These are phyloP conservation scores for Massarina eburnea DNA, from an alignment of 2,329 filamentous ascomycete species.

Conservation along the genomic window DNA sequence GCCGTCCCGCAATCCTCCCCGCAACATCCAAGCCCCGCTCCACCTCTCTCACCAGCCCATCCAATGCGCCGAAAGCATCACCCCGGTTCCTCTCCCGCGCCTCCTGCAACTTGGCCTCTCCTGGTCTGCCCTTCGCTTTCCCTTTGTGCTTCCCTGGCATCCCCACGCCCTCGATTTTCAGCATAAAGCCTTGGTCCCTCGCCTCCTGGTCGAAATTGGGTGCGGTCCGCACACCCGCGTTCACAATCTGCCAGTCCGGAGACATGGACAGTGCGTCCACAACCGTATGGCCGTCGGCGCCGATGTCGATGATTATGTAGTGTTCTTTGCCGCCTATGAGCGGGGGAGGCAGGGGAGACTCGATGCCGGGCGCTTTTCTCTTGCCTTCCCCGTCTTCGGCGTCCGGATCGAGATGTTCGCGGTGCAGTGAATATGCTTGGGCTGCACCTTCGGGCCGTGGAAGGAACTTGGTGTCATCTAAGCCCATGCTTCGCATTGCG, in stretches of 20 bases:
- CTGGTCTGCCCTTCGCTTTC: conserved; percentile 31
- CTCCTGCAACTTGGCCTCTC: conserved; percentile 29
- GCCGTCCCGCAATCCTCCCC: conserved; percentile 32
- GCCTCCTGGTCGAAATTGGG: conserved; percentile 62
- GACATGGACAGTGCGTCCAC: conserved; percentile 72
- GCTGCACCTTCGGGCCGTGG: conserved; percentile 27
- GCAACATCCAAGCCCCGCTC: conserved; percentile 39
- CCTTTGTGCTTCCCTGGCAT: conserved; percentile 34
- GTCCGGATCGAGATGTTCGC: neutral
- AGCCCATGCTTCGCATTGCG: conserved; percentile 57
- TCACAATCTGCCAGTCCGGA: conserved; percentile 69
- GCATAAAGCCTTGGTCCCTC: conserved; percentile 56
- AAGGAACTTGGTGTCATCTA: conserved; percentile 45
- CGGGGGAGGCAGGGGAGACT: conserved; percentile 50
- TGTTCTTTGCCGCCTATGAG: conserved; percentile 55
- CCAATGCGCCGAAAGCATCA: conserved; percentile 39
- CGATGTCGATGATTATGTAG: conserved; percentile 60
- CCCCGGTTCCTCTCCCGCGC: conserved; percentile 35
- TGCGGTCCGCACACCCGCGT: conserved; percentile 57
- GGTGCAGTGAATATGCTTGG: conserved; percentile 6
- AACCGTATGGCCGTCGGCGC: conserved; percentile 54
- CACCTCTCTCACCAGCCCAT: conserved; percentile 40
- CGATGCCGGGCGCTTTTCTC: conserved; percentile 25
- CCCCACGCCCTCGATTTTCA: conserved; percentile 61
- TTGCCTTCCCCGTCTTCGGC: conserved; percentile 22